These are phyloP conservation scores for Leishmania tropica DNA, from an alignment of 208 protist genomes.

Conservation along the genomic window DNA sequence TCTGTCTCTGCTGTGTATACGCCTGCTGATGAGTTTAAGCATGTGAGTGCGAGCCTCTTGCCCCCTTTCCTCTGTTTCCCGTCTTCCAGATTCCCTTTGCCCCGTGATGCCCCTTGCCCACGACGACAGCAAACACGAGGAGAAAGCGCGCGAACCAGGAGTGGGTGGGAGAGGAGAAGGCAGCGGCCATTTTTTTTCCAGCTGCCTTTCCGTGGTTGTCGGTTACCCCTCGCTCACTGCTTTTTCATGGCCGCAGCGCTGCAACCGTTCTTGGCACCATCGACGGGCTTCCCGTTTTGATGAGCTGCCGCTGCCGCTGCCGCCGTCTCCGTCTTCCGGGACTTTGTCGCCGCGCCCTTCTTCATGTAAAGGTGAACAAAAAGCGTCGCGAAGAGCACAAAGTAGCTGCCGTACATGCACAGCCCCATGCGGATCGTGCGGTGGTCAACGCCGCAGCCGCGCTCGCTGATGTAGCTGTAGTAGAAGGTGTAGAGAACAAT, in stretches of 20 bases:
- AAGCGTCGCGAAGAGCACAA: conserved; percentile 83
- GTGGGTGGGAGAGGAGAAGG: background rate
- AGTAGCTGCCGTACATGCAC: conserved; percentile 91
- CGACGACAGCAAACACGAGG: background rate
- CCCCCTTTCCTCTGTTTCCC: background rate
- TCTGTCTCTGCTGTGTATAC: background rate
- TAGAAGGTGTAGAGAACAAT: conserved; percentile 61
- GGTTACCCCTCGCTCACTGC: background rate
- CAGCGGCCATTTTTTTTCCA: background rate
- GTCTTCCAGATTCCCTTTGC: background rate
- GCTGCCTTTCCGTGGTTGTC: background rate
- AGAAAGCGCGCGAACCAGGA: background rate
- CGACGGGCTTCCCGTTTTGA: background rate
- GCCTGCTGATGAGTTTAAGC: background rate
- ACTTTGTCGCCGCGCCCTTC: conserved; percentile 19
- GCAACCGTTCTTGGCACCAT: background rate
- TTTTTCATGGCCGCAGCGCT: conserved; percentile 13
- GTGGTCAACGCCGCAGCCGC: conserved; percentile 50
- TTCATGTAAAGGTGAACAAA: conserved; percentile 52
- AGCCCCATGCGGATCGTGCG: conserved; percentile 59
- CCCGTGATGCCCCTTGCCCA: background rate
- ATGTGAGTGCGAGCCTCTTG: background rate
- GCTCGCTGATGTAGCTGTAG: conserved; percentile 35
- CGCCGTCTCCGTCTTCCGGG: background rate
- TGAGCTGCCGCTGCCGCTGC: conserved; percentile 1